Base-by-base conservation (phyloP, 331 rosid genomes). In the Saraca asoca region DNA sequence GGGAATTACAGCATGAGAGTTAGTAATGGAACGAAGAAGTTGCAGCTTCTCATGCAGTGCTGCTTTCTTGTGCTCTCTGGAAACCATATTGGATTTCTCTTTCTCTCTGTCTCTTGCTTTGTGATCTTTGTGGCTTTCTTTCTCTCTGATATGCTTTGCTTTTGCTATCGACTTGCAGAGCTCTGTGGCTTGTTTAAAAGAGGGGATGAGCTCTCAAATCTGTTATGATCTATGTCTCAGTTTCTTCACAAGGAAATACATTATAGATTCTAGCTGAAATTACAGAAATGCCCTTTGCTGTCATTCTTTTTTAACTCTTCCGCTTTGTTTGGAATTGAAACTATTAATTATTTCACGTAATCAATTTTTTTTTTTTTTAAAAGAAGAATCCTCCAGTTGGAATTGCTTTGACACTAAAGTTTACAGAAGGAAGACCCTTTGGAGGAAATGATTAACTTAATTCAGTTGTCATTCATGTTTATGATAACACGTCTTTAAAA, bases 21-120 rank as follows among this genome's bases (percentile, higher is more conserved):
- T 84, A 69, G 94, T 89, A 66, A 85, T 82, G 20, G 94, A 89
- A 70, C 96, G 91, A 84, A 89, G 94, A 44, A 89, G 79, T 64
- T 86, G 87, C 58, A 89, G 90, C 78, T 87, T 82, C 75, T 89
- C 94, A 82, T 84, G 90, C 79, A 86, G 80, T 55, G 57, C 72
- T 74, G 80, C 82, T 46, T 78, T 82, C 82, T 82, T 81, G 75
- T 73, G 94, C 86, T 89, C 91, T 83, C 89, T 89, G 50, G 96
- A 85, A 73, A 85, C 91, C 96, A 89, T 88, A 56, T 66, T 56
- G 57, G 42, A 16, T 13, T 62, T 54, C 16, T 37, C 34, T 68
- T 64, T 17, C 31, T 61, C 8, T 12, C 44, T 51, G n/a, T 51
- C 63, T 20, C 10, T 8, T 5, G 53, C 61, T 58, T 10, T 20